Evolutionary conservation across 768 basidiomycete species (phyloP).

Genomic region (Asterophora lycoperdoides): DNA sequence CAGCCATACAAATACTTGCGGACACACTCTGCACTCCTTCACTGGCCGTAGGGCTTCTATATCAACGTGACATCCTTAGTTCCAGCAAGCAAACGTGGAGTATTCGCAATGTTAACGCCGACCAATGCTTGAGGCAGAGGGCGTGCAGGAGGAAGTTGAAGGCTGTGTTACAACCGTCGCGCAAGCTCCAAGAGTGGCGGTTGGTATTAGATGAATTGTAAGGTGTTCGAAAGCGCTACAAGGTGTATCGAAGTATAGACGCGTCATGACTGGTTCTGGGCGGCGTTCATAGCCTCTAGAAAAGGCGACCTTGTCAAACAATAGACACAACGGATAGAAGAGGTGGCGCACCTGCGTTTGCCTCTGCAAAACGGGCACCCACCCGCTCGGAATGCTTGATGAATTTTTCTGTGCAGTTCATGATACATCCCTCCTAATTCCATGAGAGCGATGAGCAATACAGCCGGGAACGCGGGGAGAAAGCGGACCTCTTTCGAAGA

Average conservation of each 20-base stretch:
- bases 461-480: background rate
- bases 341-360: conserved; percentile 74
- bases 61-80: no score
- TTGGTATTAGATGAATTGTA: conserved; percentile 9
- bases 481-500: conserved; percentile 81
- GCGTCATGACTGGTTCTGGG: conserved; percentile 31
- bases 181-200: background rate
- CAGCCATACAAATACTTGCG: no score
- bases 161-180: background rate
- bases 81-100: no score
- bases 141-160: no score
- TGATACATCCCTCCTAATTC: conserved; percentile 77
- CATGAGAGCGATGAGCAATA: conserved; percentile 3
- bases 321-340: background rate
- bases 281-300: conserved; percentile 27
- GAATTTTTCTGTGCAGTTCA: conserved; percentile 97
- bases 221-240: conserved; percentile 4
- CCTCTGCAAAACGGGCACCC: conserved; percentile 86
- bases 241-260: conserved; percentile 2
- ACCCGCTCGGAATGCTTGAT: conserved; percentile 94
- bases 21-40: no score
- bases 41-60: no score
- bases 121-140: no score
- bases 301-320: background rate
- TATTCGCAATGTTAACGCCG: no score